Conservation (phyloP, 176 grass and related monocot species). For the Avena sativa region DNA sequence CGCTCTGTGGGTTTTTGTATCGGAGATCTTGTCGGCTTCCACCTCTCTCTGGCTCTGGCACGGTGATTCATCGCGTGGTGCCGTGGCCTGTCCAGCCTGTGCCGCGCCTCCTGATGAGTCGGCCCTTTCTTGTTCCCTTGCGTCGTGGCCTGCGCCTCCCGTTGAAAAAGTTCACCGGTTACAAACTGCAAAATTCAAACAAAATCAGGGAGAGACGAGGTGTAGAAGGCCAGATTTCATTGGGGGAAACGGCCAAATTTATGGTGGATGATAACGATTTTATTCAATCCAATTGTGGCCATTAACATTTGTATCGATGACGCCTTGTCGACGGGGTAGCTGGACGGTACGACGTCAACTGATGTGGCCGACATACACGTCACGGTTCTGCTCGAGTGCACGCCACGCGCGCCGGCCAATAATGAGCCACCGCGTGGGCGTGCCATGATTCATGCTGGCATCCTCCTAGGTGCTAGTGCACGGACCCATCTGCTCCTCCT, state of each 20-base stretch:
- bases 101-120: not conserved
- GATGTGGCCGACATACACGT: constrained; percentile 13
- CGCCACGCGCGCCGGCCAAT: constrained; percentile 44
- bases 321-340: not conserved
- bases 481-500: not conserved
- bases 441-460: not conserved
- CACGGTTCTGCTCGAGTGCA: not conserved
- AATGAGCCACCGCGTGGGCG: not conserved
- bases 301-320: not conserved
- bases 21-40: constrained; percentile 48
- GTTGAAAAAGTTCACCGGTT: not conserved
- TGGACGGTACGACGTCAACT: constrained; percentile 23
- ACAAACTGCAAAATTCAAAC: not conserved
- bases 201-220: not conserved
- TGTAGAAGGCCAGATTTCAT: not conserved
- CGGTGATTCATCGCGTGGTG: constrained; percentile 5
- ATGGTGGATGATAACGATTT: not conserved
- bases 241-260: not conserved
- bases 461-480: not conserved
- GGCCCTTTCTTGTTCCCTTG: constrained; percentile 25
- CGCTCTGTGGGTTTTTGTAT: constrained; percentile 26
- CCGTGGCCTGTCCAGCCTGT: constrained; percentile 39
- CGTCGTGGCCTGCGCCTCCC: not conserved
- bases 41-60: not conserved
- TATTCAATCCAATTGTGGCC: too few species aligned